Conservation (phyloP, 164 flowering plant genomes). For the Piper betle region DNA sequence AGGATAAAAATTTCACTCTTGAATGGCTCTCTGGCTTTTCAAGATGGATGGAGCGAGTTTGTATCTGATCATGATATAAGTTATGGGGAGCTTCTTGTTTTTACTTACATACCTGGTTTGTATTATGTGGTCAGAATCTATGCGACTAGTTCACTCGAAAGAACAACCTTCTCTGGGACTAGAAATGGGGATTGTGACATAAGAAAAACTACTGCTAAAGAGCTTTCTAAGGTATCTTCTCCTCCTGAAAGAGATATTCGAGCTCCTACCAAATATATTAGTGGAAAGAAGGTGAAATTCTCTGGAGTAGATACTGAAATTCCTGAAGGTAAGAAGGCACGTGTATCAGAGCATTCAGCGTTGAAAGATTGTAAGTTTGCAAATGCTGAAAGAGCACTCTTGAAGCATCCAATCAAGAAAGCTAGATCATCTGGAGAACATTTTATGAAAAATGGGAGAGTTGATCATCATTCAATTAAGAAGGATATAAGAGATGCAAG, state of each 20-base stretch:
- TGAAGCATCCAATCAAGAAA: too few species aligned
- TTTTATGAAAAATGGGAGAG: too few species aligned
- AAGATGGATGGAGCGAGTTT: constrained; percentile 42
- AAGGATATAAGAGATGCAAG: too few species aligned
- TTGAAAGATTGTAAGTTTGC: neutral
- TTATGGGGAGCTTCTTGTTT: constrained; percentile 31
- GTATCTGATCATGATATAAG: constrained; percentile 27
- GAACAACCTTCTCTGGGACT: constrained; percentile 11
- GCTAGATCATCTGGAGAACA: too few species aligned
- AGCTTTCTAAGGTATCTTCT: neutral
- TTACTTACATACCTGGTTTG: constrained; percentile 20
- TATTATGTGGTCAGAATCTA: constrained; percentile 33
- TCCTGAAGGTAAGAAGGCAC: neutral
- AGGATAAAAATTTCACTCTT: constrained; percentile 15
- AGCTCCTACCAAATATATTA: neutral
- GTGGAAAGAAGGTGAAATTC: neutral
- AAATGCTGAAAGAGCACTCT: too few species aligned
- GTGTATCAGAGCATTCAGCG: neutral
- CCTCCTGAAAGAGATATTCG: neutral
- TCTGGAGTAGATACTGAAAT: neutral
- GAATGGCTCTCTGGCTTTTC: constrained; percentile 28
- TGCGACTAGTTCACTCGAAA: constrained; percentile 23
- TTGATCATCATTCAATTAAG: too few species aligned
- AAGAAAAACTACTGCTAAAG: neutral
- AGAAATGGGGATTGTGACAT: neutral